Evolutionary conservation across 495 filamentous ascomycete species (phyloP).

Genomic region (Penicillium parvum): DNA sequence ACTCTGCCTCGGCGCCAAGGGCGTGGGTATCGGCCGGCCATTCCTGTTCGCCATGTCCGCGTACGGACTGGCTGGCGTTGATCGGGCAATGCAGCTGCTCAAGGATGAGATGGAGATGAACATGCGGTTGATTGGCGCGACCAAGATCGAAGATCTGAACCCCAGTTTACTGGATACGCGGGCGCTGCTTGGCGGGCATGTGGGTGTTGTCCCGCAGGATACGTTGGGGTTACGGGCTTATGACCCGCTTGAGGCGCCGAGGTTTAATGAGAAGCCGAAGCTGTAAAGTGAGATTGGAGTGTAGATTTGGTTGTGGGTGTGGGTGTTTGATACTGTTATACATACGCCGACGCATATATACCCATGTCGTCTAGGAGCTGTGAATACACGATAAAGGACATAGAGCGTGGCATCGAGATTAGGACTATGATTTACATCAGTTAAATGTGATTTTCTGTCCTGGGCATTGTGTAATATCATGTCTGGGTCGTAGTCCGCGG

Average conservation of each 20-base stretch:
- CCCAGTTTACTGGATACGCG: slow-evolving; percentile 74
- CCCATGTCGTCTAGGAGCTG: too few relatives aligned
- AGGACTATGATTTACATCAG: too few relatives aligned
- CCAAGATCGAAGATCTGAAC: slow-evolving; percentile 68
- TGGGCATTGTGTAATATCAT: too few relatives aligned
- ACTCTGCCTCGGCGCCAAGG: slow-evolving; percentile 85
- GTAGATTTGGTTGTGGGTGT: neutral
- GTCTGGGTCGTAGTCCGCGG: too few relatives aligned
- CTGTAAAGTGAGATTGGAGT: slow-evolving; percentile 23
- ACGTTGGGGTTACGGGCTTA: slow-evolving; percentile 59
- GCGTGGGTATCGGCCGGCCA: slow-evolving; percentile 89
- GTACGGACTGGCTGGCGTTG: slow-evolving; percentile 83
- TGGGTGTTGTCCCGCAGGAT: slow-evolving; percentile 62
- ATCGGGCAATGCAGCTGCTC: slow-evolving; percentile 88
- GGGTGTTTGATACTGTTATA: too few relatives aligned
- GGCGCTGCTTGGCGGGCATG: slow-evolving; percentile 63
- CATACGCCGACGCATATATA: too few relatives aligned
- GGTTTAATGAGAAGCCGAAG: slow-evolving; percentile 57
- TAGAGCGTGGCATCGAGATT: neutral
- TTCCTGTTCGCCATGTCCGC: slow-evolving; percentile 96
- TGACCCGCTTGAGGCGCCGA: slow-evolving; percentile 59
- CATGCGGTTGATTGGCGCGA: slow-evolving; percentile 87
- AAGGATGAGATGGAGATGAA: slow-evolving; percentile 99
- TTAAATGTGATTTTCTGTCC: too few relatives aligned
- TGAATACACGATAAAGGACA: too few relatives aligned